phyloP scores from a whole-genome alignment of 345 rosid genomes.

The Eutrema heterophyllum region DNA sequence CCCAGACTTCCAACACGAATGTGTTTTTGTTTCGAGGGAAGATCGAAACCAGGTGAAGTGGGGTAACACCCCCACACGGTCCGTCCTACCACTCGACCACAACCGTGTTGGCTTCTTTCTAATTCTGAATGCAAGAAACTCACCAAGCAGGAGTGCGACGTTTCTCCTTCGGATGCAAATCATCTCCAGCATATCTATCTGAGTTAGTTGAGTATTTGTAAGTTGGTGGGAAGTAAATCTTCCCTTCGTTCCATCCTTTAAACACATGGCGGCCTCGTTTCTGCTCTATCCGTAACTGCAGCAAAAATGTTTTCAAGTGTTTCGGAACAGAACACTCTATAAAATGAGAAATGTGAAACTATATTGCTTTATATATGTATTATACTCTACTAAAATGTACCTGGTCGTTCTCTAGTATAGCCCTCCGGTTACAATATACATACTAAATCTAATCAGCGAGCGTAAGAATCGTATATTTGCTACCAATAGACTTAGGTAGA shows the following conservation, averaged over 20 bases:
- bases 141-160: conserved; percentile 99
- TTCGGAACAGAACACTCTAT: background rate
- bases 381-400: conserved; percentile 22
- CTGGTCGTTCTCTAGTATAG: conserved; percentile 89
- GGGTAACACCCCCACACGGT: too few relatives aligned
- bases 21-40: too few relatives aligned
- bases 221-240: conserved; percentile 96
- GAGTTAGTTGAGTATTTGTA: conserved; percentile 97
- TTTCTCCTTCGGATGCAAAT: conserved; percentile 90
- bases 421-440: conserved; percentile 99
- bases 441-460: too few relatives aligned
- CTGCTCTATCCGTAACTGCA: conserved; percentile 90
- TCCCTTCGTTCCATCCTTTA: conserved; percentile 92
- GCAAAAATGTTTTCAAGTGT: conserved; percentile 8
- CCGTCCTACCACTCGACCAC: too few relatives aligned
- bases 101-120: too few relatives aligned
- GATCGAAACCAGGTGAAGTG: too few relatives aligned
- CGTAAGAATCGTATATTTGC: too few relatives aligned
- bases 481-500: too few relatives aligned
- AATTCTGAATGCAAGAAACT: conserved; percentile 22
- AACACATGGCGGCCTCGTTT: conserved; percentile 77
- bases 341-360: background rate
- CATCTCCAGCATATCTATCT: conserved; percentile 91
- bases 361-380: background rate
- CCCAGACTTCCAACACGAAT: too few relatives aligned